Evolutionary conservation across 2,329 filamentous ascomycete species (phyloP).

Genomic region (Microascus cirrosus): DNA sequence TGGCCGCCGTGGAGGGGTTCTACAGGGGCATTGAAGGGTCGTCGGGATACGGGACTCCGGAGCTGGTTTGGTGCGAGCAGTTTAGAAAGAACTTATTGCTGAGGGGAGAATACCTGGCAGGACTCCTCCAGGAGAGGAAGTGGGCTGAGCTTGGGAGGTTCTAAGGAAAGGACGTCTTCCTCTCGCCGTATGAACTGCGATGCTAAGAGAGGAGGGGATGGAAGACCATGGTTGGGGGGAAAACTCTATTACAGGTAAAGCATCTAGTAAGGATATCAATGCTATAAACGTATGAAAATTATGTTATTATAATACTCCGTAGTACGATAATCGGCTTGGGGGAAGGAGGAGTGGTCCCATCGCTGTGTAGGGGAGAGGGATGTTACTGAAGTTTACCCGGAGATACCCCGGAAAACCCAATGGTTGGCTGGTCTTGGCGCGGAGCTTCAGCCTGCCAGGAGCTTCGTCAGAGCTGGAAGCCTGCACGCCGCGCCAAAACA

Average conservation of each 20-base stretch:
- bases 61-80: slow-evolving; percentile 34
- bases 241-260: background rate
- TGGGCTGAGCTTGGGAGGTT: slow-evolving; percentile 24
- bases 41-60: slow-evolving; percentile 28
- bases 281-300: no score
- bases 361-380: background rate
- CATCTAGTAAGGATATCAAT: background rate
- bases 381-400: background rate
- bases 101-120: slow-evolving; percentile 29
- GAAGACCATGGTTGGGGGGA: background rate
- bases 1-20: slow-evolving; percentile 29
- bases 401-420: background rate
- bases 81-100: slow-evolving; percentile 26
- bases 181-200: background rate
- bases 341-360: background rate
- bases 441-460: slow-evolving; percentile 7
- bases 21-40: slow-evolving; percentile 25
- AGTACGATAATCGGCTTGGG: background rate
- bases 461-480: slow-evolving; percentile 19
- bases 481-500: slow-evolving; percentile 10
- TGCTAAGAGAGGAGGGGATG: background rate
- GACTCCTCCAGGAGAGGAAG: slow-evolving; percentile 22
- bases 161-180: background rate
- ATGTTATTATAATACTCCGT: background rate
- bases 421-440: background rate